Evolutionary conservation across 2,329 filamentous ascomycete genomes (phyloP).

Genomic region (Pezizomycotina sp.): DNA sequence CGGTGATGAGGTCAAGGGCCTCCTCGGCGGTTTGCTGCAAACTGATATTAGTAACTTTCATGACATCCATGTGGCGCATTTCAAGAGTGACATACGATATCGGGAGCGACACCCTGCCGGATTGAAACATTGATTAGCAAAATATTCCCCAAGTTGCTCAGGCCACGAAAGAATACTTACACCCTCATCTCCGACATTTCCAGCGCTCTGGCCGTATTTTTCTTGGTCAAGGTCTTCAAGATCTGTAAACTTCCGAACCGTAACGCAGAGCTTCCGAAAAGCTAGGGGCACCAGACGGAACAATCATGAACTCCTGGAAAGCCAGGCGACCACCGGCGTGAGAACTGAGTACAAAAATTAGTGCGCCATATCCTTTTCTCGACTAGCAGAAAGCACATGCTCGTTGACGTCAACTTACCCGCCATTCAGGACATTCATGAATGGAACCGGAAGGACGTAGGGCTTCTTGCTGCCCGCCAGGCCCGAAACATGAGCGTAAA

Average conservation of each 20-base stretch:
- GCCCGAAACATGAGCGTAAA: conserved; percentile 77
- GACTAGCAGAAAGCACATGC: conserved; percentile 21
- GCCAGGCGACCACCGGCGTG: conserved; percentile 92
- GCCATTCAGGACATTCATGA: conserved; percentile 88
- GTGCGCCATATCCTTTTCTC: conserved; percentile 2
- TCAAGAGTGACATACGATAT: no score
- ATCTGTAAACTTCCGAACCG: conserved; percentile 95
- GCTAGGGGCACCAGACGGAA: conserved; percentile 63
- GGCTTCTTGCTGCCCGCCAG: conserved; percentile 82
- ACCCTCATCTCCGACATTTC: conserved; percentile 98
- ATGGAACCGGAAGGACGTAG: conserved; percentile 75
- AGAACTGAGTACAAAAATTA: conserved; percentile 41
- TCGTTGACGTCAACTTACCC: conserved; percentile 23
- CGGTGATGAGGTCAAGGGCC: conserved; percentile 88
- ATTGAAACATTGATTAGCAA: no score
- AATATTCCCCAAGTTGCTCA: no score
- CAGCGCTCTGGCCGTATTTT: conserved; percentile 97
- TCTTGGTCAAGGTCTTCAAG: conserved; percentile 96
- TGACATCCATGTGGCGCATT: no score
- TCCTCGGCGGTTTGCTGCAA: conserved; percentile 91
- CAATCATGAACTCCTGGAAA: conserved; percentile 96
- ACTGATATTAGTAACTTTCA: no score
- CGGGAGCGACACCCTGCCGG: conserved; percentile 96
- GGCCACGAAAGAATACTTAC: no score
- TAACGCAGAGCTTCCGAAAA: conserved; percentile 95